These are phyloP conservation scores for Amaranthus palmeri DNA, from an alignment of 148 eudicot species.

Conservation along the genomic window DNA sequence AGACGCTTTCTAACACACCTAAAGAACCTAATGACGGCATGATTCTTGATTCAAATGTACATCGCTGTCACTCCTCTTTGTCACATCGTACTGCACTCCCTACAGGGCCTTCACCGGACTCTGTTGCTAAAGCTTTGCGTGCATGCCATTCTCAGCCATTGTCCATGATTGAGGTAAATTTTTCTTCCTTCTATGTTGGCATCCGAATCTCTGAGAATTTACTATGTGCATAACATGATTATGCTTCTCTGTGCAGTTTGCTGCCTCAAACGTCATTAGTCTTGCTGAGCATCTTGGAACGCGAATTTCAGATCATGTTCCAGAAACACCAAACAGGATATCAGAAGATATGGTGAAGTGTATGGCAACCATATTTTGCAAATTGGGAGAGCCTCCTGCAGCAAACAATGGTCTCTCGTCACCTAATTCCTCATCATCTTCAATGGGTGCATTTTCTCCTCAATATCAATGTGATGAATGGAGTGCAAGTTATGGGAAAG, in stretches of 20 bases:
- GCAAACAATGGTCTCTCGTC: conserved; percentile 61
- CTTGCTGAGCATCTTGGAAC: conserved; percentile 85
- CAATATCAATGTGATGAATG: conserved; percentile 68
- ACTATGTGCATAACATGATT: background rate
- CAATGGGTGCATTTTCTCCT: conserved; percentile 58
- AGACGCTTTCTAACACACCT: conserved; percentile 25
- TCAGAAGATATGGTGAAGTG: conserved; percentile 93
- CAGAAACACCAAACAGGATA: conserved; percentile 77
- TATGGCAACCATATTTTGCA: conserved; percentile 83
- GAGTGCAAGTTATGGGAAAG: conserved; percentile 73
- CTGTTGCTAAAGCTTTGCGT: conserved; percentile 51
- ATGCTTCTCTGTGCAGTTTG: conserved; percentile 47
- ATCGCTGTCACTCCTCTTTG: conserved; percentile 76
- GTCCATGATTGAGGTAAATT: conserved; percentile 70
- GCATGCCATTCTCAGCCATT: conserved; percentile 92
- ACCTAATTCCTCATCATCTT: conserved; percentile 82
- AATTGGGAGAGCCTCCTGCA: conserved; percentile 77
- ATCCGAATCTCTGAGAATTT: background rate
- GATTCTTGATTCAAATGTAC: conserved; percentile 48
- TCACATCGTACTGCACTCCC: conserved; percentile 47
- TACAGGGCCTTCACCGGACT: conserved; percentile 48
- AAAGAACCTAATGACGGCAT: conserved; percentile 41
- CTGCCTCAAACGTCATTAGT: conserved; percentile 65
- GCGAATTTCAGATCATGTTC: conserved; percentile 71
- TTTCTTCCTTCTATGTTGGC: background rate